A percentile compares a stretch with the other conserved stretches of the same genome.
phyloP scores from a whole-genome alignment of 805 yeast species.

The Metschnikowia matae region DNA sequence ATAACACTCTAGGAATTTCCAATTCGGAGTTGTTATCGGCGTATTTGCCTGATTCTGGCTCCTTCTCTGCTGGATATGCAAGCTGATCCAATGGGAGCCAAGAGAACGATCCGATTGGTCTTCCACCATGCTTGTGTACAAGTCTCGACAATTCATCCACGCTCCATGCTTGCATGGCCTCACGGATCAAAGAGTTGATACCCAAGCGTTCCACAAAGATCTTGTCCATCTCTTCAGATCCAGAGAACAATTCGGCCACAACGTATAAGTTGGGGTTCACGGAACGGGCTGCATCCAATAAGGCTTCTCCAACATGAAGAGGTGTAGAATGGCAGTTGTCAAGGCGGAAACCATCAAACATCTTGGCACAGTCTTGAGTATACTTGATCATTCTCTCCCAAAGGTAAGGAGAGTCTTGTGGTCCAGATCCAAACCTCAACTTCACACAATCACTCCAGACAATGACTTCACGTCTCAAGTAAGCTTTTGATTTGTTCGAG shows the following conservation, averaged over 20 bases:
- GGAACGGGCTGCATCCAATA: constrained; percentile 81
- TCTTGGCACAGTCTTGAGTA: constrained; percentile 62
- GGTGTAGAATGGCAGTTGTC: constrained; percentile 98
- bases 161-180: constrained; percentile 96
- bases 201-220: constrained; percentile 88
- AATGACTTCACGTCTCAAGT: constrained; percentile 85
- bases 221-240: constrained; percentile 87
- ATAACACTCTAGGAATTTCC: constrained; percentile 61
- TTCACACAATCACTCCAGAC: constrained; percentile 98
- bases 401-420: constrained; percentile 80
- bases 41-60: constrained; percentile 25
- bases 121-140: constrained; percentile 90
- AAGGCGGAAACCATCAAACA: constrained; percentile 84
- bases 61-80: constrained; percentile 57
- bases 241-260: constrained; percentile 91
- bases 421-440: constrained; percentile 73
- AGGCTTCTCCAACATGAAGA: constrained; percentile 84
- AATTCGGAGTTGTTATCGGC: constrained; percentile 52
- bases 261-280: constrained; percentile 84
- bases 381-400: constrained; percentile 88
- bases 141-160: constrained; percentile 81
- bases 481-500: constrained; percentile 69
- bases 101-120: constrained; percentile 88
- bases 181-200: constrained; percentile 83
- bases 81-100: constrained; percentile 75